phyloP scores from a whole-genome alignment of 495 filamentous ascomycete genomes.

The Xylaria cubensis region DNA sequence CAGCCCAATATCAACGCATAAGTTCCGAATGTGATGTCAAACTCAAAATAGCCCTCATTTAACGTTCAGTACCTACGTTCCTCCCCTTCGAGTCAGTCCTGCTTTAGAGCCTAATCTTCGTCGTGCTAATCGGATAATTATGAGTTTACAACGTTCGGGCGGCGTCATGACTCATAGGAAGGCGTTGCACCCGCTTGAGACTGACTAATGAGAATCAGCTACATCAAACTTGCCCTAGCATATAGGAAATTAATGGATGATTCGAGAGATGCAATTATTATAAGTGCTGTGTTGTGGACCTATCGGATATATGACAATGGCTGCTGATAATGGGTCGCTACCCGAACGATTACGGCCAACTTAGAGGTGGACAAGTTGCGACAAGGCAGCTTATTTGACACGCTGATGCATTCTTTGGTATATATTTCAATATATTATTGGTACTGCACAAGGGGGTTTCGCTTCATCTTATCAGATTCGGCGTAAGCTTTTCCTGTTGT shows the following conservation, averaged over 20 bases:
- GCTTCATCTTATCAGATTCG: neutral
- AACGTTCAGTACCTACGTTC: neutral
- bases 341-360: neutral
- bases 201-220: too few relatives aligned
- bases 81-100: too few relatives aligned
- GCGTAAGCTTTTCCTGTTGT: neutral
- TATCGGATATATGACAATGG: too few relatives aligned
- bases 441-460: neutral
- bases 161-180: too few relatives aligned
- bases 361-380: neutral
- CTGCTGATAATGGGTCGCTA: neutral
- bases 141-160: neutral
- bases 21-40: neutral
- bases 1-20: too few relatives aligned
- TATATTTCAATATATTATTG: neutral
- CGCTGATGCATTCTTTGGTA: neutral
- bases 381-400: neutral
- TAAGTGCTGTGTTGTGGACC: too few relatives aligned
- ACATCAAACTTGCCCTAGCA: too few relatives aligned
- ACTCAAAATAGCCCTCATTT: neutral
- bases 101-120: too few relatives aligned
- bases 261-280: too few relatives aligned
- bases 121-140: neutral
- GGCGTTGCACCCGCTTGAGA: too few relatives aligned
- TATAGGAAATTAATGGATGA: too few relatives aligned